Conservation (phyloP, 2,329 filamentous ascomycete species). For the Colletotrichum zoysiae region DNA sequence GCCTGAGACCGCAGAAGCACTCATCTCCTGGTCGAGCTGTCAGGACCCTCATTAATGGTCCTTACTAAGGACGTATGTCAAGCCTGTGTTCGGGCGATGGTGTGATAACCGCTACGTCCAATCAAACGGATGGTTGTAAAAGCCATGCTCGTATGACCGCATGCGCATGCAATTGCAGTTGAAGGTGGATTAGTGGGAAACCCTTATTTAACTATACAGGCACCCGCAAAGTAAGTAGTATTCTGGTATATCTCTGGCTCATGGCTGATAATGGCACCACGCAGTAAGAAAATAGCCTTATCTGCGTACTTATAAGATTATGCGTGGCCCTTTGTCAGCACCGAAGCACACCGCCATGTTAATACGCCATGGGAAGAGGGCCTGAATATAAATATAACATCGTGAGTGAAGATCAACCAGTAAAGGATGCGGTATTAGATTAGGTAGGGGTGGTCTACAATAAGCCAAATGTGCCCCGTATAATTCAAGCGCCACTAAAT, state of each 20-base stretch:
- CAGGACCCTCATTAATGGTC: not conserved
- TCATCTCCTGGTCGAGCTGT: not conserved
- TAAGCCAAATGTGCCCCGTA: not conserved
- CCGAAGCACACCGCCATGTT: not conserved
- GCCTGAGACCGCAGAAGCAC: not conserved
- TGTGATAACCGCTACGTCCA: not conserved
- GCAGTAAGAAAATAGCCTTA: not conserved
- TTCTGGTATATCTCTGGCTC: not conserved
- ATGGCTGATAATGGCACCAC: not conserved
- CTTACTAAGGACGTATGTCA: conserved; percentile 1
- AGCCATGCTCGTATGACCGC: not conserved
- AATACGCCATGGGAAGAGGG: not conserved
- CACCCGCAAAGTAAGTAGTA: not conserved
- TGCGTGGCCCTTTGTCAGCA: not conserved
- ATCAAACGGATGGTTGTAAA: not conserved
- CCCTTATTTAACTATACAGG: too few relatives aligned
- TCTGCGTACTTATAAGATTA: not conserved
- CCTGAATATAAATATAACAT: not conserved
- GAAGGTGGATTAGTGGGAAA: not conserved
- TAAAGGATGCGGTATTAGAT: not conserved
- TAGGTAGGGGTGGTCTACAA: not conserved
- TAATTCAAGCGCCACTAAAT: not conserved
- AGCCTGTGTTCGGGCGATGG: not conserved
- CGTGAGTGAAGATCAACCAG: not conserved
- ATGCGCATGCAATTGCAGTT: not conserved